A percentile compares a stretch with the other conserved stretches of the same genome.
Evolutionary conservation across 768 basidiomycete species (phyloP).

Genomic region (Kwoniella europaea): DNA sequence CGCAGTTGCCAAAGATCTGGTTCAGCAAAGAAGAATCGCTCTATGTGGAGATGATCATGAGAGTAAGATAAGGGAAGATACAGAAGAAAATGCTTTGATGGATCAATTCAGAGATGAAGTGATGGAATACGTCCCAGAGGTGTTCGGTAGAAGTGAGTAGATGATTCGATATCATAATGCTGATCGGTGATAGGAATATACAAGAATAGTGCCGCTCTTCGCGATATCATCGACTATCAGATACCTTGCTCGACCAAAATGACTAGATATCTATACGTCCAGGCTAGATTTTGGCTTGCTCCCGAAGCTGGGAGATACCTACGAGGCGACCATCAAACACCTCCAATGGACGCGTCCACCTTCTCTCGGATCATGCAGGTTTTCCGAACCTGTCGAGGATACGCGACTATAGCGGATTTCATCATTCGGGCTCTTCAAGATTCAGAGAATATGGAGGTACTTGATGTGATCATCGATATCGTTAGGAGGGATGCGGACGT

Average conservation of each 20-base stretch:
- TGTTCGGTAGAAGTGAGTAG: slow-evolving; percentile 43
- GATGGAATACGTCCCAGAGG: slow-evolving; percentile 47
- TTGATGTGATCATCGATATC: slow-evolving; percentile 41
- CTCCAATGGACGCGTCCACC: slow-evolving; percentile 45
- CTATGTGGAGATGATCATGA: slow-evolving; percentile 43
- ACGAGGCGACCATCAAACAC: slow-evolving; percentile 13
- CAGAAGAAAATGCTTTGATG: slow-evolving; percentile 30
- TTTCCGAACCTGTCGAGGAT: slow-evolving; percentile 34
- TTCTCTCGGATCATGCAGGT: slow-evolving; percentile 43
- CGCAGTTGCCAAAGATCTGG: slow-evolving; percentile 44
- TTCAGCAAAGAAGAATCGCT: slow-evolving; percentile 45
- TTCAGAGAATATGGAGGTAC: slow-evolving; percentile 39
- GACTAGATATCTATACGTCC: slow-evolving; percentile 41
- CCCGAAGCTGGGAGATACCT: slow-evolving; percentile 36
- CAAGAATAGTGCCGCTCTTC: slow-evolving; percentile 26
- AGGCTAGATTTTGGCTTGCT: slow-evolving; percentile 45
- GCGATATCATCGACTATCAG: slow-evolving; percentile 36
- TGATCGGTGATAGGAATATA: slow-evolving; percentile 33
- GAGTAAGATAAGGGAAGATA: slow-evolving; percentile 22
- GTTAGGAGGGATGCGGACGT: slow-evolving; percentile 43
- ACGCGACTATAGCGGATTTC: slow-evolving; percentile 45
- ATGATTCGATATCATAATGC: not conserved
- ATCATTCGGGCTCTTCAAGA: slow-evolving; percentile 34
- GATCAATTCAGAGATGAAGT: slow-evolving; percentile 44
- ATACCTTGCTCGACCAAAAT: slow-evolving; percentile 30